Base-by-base conservation (phyloP, 345 rosid genomes). In the Stellera chamaejasme region DNA sequence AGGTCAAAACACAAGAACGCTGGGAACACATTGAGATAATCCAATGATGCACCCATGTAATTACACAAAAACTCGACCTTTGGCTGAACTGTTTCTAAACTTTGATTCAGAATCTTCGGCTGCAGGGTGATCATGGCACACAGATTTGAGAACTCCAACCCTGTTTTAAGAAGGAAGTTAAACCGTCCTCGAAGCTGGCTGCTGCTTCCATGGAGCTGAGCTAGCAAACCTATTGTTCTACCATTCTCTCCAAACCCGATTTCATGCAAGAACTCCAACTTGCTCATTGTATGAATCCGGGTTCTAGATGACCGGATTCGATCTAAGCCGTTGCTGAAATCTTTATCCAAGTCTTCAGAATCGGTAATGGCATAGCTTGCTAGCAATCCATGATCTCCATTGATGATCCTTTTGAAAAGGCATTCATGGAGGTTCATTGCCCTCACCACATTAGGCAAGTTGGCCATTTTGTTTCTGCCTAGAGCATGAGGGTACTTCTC, bases 231-330 rank as follows among this genome's bases (percentile, higher is more conserved):
- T 32, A 75, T 43, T 13, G 88, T 79, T 19, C 62, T 63, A 26
- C 78, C 66, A 70, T 81, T 87, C 68, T 77, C 76, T 41, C 88
- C 95, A 64, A 75, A 83, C 25, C 90, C 95, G 60, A 87, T 66
- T 44, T 63, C 68, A 46, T 74, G 88, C 65, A 79, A 57, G 55
- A 87, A 83, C 27, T 62, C 65, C 64, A 87, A n/a, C 60, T 83
- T 87, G 19, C 65, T 74, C 77, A 68, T 58, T 13, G 75, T 62
- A 50, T 83, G 88, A 16, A 32, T 1, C 11, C 64, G 68, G 28
- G 69, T 65, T 64, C 72, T 72, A 0, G 75, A 76, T 16, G 57
- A 50, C 58, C 51, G 66, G 50, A 77, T 66, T 69, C 19, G 79
- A 53, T 71, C 75, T 65, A 87, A 43, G 54, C 72, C 39, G 66